Percentiles rank a stretch among this genome's conserved stretches.
These are phyloP conservation scores for Mallotus repandus DNA, from an alignment of 441 rosid genomes.

Conservation along the genomic window DNA sequence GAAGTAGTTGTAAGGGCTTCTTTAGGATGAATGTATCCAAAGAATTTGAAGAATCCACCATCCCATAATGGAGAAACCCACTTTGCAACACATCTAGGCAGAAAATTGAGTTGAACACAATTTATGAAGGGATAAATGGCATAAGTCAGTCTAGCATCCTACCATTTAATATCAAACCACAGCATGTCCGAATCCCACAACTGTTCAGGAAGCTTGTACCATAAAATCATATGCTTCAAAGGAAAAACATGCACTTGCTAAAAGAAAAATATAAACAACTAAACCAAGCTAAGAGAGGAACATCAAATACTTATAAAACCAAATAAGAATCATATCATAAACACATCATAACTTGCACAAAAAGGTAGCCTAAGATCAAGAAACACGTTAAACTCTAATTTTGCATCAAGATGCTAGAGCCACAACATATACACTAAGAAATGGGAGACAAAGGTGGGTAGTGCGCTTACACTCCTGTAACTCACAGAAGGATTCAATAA, in stretches of 20 bases:
- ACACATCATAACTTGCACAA: neutral
- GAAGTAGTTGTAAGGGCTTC: slow-evolving; percentile 79
- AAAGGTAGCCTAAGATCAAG: neutral
- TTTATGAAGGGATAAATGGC: slow-evolving; percentile 43
- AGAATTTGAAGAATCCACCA: slow-evolving; percentile 62
- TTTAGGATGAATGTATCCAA: slow-evolving; percentile 63
- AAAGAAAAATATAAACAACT: slow-evolving; percentile 10
- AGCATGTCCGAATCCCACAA: slow-evolving; percentile 1
- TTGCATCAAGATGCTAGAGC: neutral
- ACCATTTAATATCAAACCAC: slow-evolving; percentile 2
- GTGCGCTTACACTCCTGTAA: neutral
- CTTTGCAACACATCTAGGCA: slow-evolving; percentile 71
- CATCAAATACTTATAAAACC: neutral
- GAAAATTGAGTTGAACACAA: slow-evolving; percentile 75
- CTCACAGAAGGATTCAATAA: slow-evolving; percentile 4
- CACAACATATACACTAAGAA: slow-evolving; percentile 1
- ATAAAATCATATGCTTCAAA: slow-evolving; percentile 3
- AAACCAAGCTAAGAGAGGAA: slow-evolving; percentile 3
- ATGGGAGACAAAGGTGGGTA: neutral
- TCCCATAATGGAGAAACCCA: slow-evolving; percentile 98
- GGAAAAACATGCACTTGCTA: neutral
- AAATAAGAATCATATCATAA: neutral
- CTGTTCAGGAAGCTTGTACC: slow-evolving; percentile 12
- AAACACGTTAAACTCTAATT: neutral
- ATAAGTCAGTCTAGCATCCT: slow-evolving; percentile 12